phyloP scores from a whole-genome alignment of 2,329 filamentous ascomycete genomes.

The Geoglossum cookeanum region DNA sequence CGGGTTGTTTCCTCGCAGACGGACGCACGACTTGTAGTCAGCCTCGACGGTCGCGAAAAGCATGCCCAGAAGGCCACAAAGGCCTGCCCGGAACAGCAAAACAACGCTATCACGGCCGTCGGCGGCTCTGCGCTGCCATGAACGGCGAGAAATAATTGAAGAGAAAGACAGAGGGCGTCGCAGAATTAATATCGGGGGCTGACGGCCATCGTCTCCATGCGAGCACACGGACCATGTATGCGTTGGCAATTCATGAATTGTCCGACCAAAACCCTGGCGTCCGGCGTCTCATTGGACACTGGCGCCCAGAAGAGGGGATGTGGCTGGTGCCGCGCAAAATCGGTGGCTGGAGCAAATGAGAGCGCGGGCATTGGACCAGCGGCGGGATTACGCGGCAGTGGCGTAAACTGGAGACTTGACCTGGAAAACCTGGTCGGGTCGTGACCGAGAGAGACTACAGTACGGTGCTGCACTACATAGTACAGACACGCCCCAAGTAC shows the following conservation, averaged over 20 bases:
- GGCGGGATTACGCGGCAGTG: neutral
- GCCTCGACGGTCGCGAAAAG: neutral
- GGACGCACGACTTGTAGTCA: neutral
- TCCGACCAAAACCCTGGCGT: neutral
- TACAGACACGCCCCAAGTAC: no score
- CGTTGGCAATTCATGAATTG: constrained; percentile 1
- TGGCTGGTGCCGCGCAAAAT: neutral
- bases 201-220: neutral
- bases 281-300: no score
- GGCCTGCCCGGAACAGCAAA: neutral
- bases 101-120: neutral
- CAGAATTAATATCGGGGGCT: constrained; percentile 2
- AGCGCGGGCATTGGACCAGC: neutral
- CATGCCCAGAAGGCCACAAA: neutral
- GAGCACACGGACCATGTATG: constrained; percentile 3
- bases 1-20: neutral
- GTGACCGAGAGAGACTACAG: no score
- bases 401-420: no score
- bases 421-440: no score
- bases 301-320: neutral
- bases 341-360: neutral
- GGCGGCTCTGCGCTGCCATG: neutral
- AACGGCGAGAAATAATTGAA: neutral
- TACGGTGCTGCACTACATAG: no score
- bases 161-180: neutral